Percentiles rank a stretch among this genome's conserved stretches.
phyloP scores from a whole-genome alignment of 2,329 filamentous ascomycete genomes.

The Parafenestella ontariensis region DNA sequence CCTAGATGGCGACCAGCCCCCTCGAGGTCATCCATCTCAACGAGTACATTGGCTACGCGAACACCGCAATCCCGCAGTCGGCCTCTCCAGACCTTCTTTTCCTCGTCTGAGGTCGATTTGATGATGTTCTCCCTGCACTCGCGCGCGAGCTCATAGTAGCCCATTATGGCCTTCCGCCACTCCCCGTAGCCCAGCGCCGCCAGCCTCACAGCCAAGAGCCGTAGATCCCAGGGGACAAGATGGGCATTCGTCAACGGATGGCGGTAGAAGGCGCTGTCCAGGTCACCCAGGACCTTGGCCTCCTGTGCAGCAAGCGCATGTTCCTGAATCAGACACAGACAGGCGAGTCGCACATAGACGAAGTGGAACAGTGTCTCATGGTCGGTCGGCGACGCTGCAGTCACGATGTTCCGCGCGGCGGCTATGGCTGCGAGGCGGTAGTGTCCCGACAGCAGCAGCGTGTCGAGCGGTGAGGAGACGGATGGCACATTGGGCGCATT shows the following conservation, averaged over 20 bases:
- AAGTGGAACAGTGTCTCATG: slow-evolving; percentile 74
- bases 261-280: slow-evolving; percentile 62
- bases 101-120: slow-evolving; percentile 52
- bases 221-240: slow-evolving; percentile 85
- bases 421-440: slow-evolving; percentile 80
- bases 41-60: slow-evolving; percentile 67
- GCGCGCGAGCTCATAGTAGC: slow-evolving; percentile 84
- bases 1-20: slow-evolving; percentile 78
- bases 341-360: slow-evolving; percentile 81
- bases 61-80: slow-evolving; percentile 78
- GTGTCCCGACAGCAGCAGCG: slow-evolving; percentile 74
- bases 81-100: slow-evolving; percentile 71
- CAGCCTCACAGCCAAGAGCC: slow-evolving; percentile 81
- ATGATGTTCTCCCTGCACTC: slow-evolving; percentile 72
- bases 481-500: slow-evolving; percentile 70
- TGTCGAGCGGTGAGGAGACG: slow-evolving; percentile 65
- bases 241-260: slow-evolving; percentile 55
- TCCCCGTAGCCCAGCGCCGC: slow-evolving; percentile 89
- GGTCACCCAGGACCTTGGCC: slow-evolving; percentile 67
- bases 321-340: slow-evolving; percentile 79
- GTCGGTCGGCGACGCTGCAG: slow-evolving; percentile 61
- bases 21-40: slow-evolving; percentile 87
- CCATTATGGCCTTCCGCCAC: slow-evolving; percentile 82
- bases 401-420: slow-evolving; percentile 67
- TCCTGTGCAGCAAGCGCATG: slow-evolving; percentile 64